phyloP scores from a whole-genome alignment of 176 grass and related monocot species.

The Bothriochloa decipiens region DNA sequence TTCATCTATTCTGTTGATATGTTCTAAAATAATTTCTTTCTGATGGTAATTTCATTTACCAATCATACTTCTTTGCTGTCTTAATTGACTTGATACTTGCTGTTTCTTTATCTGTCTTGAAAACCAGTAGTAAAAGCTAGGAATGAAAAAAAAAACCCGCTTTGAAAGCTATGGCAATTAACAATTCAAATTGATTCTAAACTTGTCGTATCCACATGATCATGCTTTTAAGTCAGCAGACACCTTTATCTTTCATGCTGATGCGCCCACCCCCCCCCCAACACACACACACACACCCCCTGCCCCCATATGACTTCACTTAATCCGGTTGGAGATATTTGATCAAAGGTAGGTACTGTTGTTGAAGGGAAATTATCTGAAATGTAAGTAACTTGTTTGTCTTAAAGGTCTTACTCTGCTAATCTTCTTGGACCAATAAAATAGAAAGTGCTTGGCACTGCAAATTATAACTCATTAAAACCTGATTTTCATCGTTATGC shows the following conservation, averaged over 20 bases:
- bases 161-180: too few relatives aligned
- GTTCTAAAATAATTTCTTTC: background rate
- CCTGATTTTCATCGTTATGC: background rate
- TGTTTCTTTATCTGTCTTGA: background rate
- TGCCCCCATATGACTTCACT: background rate
- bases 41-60: background rate
- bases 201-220: too few relatives aligned
- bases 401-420: background rate
- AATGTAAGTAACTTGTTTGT: background rate
- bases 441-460: background rate
- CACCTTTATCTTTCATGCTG: too few relatives aligned
- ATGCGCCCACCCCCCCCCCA: too few relatives aligned
- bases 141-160: background rate
- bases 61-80: background rate
- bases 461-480: constrained; percentile 1
- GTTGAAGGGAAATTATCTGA: background rate
- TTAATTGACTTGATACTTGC: background rate
- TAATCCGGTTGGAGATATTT: background rate
- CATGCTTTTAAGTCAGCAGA: too few relatives aligned
- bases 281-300: too few relatives aligned
- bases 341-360: background rate
- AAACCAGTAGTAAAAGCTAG: background rate
- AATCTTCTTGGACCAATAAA: too few relatives aligned
- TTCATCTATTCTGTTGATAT: background rate
- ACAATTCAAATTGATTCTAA: background rate